phyloP scores from a whole-genome alignment of 345 rosid species.

The Euphorbia tirucalli region DNA sequence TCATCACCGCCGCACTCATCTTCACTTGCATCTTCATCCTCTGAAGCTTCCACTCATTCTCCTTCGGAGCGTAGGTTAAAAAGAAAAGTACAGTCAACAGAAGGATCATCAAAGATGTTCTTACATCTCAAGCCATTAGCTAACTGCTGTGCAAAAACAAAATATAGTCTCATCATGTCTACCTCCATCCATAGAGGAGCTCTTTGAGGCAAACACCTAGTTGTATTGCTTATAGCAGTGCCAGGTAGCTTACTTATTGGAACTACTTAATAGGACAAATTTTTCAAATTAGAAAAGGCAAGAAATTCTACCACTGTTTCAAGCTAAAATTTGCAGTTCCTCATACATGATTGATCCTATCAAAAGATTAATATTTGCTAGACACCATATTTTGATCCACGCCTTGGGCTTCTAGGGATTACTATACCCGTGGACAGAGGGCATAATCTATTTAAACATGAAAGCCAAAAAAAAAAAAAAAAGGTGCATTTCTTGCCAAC shows the following conservation, averaged over 20 bases:
- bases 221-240: no score
- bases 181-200: not conserved
- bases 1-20: slow-evolving; percentile 54
- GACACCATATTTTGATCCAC: not conserved
- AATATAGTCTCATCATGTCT: not conserved
- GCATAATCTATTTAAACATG: not conserved
- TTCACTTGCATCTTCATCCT: slow-evolving; percentile 54
- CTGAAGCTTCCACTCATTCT: slow-evolving; percentile 88
- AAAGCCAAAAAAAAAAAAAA: not conserved
- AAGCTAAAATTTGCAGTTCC: not conserved
- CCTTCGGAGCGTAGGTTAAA: slow-evolving; percentile 66
- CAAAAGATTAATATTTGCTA: not conserved
- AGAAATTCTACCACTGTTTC: not conserved
- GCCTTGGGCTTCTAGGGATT: not conserved
- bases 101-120: not conserved
- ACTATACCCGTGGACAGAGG: not conserved
- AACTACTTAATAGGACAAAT: no score
- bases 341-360: not conserved
- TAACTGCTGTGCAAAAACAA: not conserved
- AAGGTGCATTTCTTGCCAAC: not conserved
- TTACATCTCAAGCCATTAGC: not conserved
- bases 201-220: no score
- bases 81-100: slow-evolving; percentile 11
- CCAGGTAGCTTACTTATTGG: no score
- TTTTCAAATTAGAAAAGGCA: not conserved